A percentile compares a stretch with the other conserved stretches of the same genome.
Conservation (phyloP, 441 rosid genomes). For the Croton laevigatus region DNA sequence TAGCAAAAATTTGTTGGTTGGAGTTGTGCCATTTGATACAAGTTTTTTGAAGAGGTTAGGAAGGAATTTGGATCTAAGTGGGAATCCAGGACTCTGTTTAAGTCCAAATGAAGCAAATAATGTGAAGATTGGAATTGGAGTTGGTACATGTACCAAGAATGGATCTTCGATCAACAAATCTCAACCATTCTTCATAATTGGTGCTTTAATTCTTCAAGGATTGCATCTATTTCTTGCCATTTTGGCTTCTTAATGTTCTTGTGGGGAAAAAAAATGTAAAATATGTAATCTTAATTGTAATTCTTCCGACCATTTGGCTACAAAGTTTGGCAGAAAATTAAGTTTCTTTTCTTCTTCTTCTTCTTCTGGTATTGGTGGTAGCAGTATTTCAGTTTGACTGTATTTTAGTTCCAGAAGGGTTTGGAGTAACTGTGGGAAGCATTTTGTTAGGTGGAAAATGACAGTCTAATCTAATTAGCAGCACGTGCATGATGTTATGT, state of each 20-base stretch:
- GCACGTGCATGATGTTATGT: not conserved
- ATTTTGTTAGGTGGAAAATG: not conserved
- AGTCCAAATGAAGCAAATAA: conserved; percentile 52
- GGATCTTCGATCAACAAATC: conserved; percentile 43
- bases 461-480: not conserved
- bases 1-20: conserved; percentile 60
- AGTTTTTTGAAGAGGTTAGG: conserved; percentile 61
- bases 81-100: conserved; percentile 73
- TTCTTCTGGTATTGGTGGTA: too few relatives aligned
- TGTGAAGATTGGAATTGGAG: conserved; percentile 59
- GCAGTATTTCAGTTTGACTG: not conserved
- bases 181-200: conserved; percentile 33
- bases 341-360: too few relatives aligned
- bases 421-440: not conserved
- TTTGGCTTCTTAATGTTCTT: not conserved
- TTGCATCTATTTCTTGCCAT: conserved; percentile 2
- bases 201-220: conserved; percentile 28
- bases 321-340: conserved; percentile 5
- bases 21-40: conserved; percentile 67
- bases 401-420: not conserved
- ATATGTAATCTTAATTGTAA: conserved; percentile 1
- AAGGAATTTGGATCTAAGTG: conserved; percentile 76
- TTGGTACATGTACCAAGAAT: conserved; percentile 49
- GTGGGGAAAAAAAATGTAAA: not conserved
- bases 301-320: not conserved